Base-by-base conservation (phyloP, 306 rosid genomes). In the Citrullus amarus region DNA sequence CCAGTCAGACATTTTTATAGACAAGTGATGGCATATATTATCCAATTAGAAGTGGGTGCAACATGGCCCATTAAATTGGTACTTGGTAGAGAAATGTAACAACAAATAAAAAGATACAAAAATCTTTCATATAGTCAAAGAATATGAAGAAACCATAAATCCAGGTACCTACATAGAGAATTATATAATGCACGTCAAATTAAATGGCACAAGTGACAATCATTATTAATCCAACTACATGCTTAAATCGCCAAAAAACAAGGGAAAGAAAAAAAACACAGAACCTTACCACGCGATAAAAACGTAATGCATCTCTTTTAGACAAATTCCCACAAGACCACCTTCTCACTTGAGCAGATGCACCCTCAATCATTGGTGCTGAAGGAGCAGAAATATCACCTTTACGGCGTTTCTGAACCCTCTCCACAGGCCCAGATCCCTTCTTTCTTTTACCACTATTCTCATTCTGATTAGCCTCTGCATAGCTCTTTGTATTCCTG, bases 271-370 rank as follows among this genome's bases (percentile, higher is more conserved):
- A n/a, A 61, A 7, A 38, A 77, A 38, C 46, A 50, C 36, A 63
- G 60, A 77, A 84, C 75, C 88, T 86, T 91, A 96, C 99, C 48
- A 93, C 88, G 78, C 99, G 99, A 81, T 89, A 89, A 90, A 96
- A 90, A 28, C 97, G 91, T 32, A 82, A 85, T 53, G 97, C 98
- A 20, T 92, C 99, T 83, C 93, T 90, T 84, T 96, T 96, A 17
- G 93, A 85, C 84, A 96, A 87, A 85, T 88, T 96, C 83, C 99
- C 99, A 82, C 85, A 87, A 53, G 99, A 90, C 99, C 99, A 96
- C 81, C 84, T 85, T 82, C 98, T 90, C 82, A 88, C 96, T 96
- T 96, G 99, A 83, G 84, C 87, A 74, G 90, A 82, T 69, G 99
- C 93, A 80, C 99, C 99, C 8, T 87, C 99, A 28, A 96, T 81